Base-by-base conservation (phyloP, 2,329 filamentous ascomycete genomes). In the Fonsecaea multimorphosa region DNA sequence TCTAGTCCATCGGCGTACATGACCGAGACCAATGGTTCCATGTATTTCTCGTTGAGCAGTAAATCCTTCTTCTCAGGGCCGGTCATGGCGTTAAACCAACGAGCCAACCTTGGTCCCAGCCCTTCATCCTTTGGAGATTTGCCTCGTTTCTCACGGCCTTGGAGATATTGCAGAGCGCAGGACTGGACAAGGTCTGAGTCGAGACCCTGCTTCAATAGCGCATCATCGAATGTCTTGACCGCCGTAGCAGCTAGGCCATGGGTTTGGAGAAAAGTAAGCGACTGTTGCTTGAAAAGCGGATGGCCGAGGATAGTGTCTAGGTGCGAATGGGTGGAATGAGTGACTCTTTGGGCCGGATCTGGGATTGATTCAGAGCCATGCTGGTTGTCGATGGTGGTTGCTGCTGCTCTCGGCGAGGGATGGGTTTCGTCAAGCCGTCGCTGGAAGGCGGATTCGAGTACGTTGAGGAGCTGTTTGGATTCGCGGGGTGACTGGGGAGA, bases 371-470 rank as follows among this genome's bases (percentile, higher is more conserved):
- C 44, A 63, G 38, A 72, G 38, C 68, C 70, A 36, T 60, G 40
- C 38, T 72, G 65, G 16, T 68, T 53, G 54, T 36, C 36, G 29
- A 67, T 63, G 57, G 71, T 68, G n/a, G 69, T 60, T 14, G 68
- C 66, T 57, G 70, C 36, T 14, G 64, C 62, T 46, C 68, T 66
- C n/a, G 72, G 69, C 34, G 74, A 72, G 19, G 83, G 84, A 76
- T 89, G 84, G 65, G 85, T 83, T 60, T 79, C 81, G 72, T 90
- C 87, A 49, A 90, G 82, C 65, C 89, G 86, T 57, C 82, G 80
- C 70, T 86, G 82, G 74, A 90, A 90, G 12, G 87, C 89, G 46
- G 81, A 82, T 24, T 86, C 89, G 68, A 90, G 82, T 22, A 87
- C 80, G 60, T 79, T 82, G 46, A 90, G 81, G 7, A 90, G 79